Evolutionary conservation across 371 early-diverging fungal species (phyloP).

Genomic region (Rhizopus delemar): DNA sequence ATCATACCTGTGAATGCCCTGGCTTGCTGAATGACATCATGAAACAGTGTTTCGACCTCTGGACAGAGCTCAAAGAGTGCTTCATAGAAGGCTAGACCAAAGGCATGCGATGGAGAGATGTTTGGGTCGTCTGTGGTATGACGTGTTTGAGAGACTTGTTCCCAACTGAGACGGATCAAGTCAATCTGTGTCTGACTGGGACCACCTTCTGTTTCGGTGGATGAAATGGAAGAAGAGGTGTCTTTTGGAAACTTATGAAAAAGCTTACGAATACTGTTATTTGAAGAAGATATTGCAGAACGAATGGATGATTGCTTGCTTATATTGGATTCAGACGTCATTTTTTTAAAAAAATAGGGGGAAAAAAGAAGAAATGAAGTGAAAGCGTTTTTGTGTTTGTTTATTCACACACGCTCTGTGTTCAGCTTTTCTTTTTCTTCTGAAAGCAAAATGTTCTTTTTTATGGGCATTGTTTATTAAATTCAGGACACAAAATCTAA

Average conservation of each 20-base stretch:
- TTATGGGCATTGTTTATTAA: not conserved
- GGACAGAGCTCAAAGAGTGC: slow-evolving; percentile 40
- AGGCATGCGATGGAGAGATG: slow-evolving; percentile 46
- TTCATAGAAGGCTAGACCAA: slow-evolving; percentile 46
- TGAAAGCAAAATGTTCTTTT: not conserved
- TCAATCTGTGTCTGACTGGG: slow-evolving; percentile 41
- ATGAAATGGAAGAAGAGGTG: not conserved
- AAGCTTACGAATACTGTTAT: slow-evolving; percentile 9
- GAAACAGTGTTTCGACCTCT: slow-evolving; percentile 25
- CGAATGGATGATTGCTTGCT: not conserved
- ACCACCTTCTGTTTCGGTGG: slow-evolving; percentile 2
- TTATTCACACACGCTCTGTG: not conserved
- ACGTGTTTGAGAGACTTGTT: slow-evolving; percentile 37
- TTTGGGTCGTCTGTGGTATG: slow-evolving; percentile 29
- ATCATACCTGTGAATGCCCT: slow-evolving; percentile 50
- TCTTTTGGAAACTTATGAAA: slow-evolving; percentile 7
- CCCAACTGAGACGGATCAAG: slow-evolving; percentile 42
- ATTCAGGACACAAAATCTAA: slow-evolving; percentile 23
- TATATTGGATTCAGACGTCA: not conserved
- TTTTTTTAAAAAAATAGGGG: slow-evolving; percentile 5
- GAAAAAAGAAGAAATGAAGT: not conserved
- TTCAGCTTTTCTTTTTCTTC: too few species aligned
- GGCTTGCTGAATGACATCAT: slow-evolving; percentile 46
- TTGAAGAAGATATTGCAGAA: not conserved
- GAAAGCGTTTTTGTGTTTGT: not conserved